Evolutionary conservation across 108 stramenopile species (phyloP), one percentile per base, ranked within the genome.

Genomic region (Cyclotella sp.): DNA sequence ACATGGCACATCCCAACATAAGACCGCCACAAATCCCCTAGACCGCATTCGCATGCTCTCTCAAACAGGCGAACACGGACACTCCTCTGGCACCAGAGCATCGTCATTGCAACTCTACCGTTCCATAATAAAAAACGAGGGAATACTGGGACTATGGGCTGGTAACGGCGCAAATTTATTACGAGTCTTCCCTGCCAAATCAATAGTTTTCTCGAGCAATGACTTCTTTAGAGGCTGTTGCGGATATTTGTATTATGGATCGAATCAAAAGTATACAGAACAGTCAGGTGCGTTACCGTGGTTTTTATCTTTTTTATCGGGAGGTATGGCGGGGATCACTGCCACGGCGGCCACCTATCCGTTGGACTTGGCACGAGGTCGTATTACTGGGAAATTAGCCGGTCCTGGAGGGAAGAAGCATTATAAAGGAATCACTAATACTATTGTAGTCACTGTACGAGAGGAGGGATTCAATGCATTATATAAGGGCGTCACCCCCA

Each of bases 161-260:
- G 96, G 96, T 5, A 97, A 97, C 72, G 93, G 91, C 41, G 90
- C 93, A 52, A 93, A 94, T 81, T 76, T 97, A 65, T 67, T 97
- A 57, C 89, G 96, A 40, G 90, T 97, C 41, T 92, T 97, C 73
- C 96, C 96, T 10, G 79, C 91, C 78, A 95, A 95, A 65, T 89
- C 89, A 15, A 78, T 95, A 13, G 89, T 95, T 0, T 97, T 97
- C 71, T 71, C 86, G 11, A 77, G 79, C 77, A 95, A 96, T 83
- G 95, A 96, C 66, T 54, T 92, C 39, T 94, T 87, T 60, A 80
- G 85, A 67, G 67, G 63, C 3, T 43, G 78, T 14, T 84, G 85
- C 24, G 81, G 83, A 16, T 44, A 41, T 34, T 34, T 78, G 54
- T 83, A 82, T 58, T 51, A 47, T 42, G 58, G 59, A 21, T 81